Conservation (phyloP, 2,329 filamentous ascomycete genomes). For the Pseudocercospora macadamiae region DNA sequence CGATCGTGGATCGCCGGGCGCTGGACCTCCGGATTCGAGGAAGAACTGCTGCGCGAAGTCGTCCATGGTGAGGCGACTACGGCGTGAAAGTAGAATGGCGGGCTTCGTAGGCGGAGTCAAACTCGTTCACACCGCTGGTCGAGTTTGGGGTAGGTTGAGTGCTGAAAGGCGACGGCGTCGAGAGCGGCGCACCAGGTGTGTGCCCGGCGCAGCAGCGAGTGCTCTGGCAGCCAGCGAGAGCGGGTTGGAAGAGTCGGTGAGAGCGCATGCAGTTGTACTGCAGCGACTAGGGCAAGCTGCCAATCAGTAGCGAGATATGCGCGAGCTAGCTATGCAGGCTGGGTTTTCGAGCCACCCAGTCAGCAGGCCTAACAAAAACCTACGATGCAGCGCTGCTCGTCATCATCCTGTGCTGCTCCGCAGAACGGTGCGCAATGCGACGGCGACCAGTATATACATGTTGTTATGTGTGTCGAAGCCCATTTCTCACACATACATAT, state of each 20-base stretch:
- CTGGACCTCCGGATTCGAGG: conserved; percentile 43
- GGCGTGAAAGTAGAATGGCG: neutral
- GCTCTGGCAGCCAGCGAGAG: conserved; percentile 4
- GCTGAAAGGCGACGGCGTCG: conserved; percentile 1
- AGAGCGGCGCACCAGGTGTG: conserved; percentile 7
- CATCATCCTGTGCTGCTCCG: conserved; percentile 10
- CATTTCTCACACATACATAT: no score
- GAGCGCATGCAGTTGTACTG: conserved; percentile 11
- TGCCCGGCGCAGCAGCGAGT: conserved; percentile 13
- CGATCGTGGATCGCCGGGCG: conserved; percentile 17
- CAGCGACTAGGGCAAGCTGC: conserved; percentile 4
- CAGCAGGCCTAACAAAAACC: neutral
- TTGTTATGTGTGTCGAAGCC: no score
- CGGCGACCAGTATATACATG: neutral
- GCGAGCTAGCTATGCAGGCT: conserved; percentile 4
- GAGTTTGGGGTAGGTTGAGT: conserved; percentile 5
- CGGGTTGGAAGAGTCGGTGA: conserved; percentile 10
- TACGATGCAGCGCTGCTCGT: conserved; percentile 7
- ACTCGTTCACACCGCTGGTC: conserved; percentile 39
- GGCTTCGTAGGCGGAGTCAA: conserved; percentile 48
- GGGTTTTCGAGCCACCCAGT: neutral
- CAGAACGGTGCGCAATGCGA: neutral
- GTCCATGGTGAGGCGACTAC: conserved; percentile 42
- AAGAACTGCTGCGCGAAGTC: conserved; percentile 45
- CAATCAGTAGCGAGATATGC: conserved; percentile 2